Evolutionary conservation across 1,284 basidiomycete species (phyloP).

Genomic region (Cutaneotrichosporon cyanovorans): DNA sequence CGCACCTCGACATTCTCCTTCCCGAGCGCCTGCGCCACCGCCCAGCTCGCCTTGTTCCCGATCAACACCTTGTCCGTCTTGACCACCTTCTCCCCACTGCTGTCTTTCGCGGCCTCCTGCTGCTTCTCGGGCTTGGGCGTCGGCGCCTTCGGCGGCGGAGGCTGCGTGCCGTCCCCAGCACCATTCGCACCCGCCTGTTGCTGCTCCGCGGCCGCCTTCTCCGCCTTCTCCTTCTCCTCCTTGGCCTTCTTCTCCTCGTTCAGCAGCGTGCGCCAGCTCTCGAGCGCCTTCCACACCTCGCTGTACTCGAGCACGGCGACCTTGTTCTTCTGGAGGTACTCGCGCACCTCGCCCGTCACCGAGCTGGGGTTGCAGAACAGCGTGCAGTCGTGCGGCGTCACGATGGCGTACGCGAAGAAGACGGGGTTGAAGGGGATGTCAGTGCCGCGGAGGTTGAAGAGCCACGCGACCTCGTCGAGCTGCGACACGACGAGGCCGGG

Average conservation of each 20-base stretch:
- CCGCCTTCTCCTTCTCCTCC: constrained; percentile 6
- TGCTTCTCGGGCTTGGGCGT: neutral
- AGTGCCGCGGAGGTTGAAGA: constrained; percentile 86
- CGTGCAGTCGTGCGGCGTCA: constrained; percentile 59
- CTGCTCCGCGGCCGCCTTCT: neutral
- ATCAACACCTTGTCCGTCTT: constrained; percentile 49
- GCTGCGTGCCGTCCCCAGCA: too few species aligned
- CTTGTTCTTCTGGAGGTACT: constrained; percentile 54
- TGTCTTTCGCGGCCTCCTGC: too few species aligned
- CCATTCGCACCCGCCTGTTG: neutral
- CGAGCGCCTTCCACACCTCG: constrained; percentile 51
- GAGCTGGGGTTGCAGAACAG: constrained; percentile 69
- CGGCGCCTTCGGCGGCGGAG: constrained; percentile 6
- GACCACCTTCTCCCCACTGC: constrained; percentile 23
- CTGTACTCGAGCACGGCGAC: constrained; percentile 68
- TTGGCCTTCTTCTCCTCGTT: constrained; percentile 9
- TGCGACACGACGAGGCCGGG: constrained; percentile 66
- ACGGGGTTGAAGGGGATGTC: constrained; percentile 95
- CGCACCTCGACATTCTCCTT: constrained; percentile 57
- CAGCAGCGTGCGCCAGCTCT: constrained; percentile 21
- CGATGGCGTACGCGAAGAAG: constrained; percentile 85
- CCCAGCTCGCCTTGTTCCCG: constrained; percentile 66
- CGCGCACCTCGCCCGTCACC: constrained; percentile 54
- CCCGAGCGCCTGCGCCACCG: constrained; percentile 68
- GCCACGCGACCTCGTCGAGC: constrained; percentile 87